These are phyloP conservation scores for Phytophthora sp. DNA, from an alignment of 352 stramenopile genomes.

Conservation along the genomic window DNA sequence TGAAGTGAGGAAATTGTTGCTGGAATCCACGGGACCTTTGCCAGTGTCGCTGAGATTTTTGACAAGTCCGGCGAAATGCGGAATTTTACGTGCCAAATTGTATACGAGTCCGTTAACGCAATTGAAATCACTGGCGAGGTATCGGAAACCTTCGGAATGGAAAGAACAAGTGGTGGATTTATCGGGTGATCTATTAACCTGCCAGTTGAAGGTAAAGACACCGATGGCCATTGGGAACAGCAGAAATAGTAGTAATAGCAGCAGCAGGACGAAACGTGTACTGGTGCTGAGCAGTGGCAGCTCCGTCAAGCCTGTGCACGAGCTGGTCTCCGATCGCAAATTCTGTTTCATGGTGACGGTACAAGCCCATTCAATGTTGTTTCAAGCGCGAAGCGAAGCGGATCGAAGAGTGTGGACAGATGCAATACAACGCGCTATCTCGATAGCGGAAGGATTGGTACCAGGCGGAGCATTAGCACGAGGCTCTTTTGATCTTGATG, in stretches of 20 bases:
- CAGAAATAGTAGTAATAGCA: conserved; percentile 17
- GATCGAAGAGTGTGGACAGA: conserved; percentile 65
- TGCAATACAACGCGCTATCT: conserved; percentile 72
- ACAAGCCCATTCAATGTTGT: conserved; percentile 66
- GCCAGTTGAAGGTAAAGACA: conserved; percentile 35
- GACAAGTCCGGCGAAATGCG: conserved; percentile 49
- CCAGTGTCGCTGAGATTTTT: conserved; percentile 59
- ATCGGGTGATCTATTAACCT: conserved; percentile 67
- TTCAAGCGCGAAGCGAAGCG: conserved; percentile 57
- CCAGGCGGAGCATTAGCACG: conserved; percentile 41
- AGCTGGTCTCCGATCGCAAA: conserved; percentile 62
- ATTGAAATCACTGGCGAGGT: conserved; percentile 62
- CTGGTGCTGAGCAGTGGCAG: conserved; percentile 54
- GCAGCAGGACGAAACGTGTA: conserved; percentile 43
- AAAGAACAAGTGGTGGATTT: conserved; percentile 73
- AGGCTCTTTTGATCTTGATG: conserved; percentile 54
- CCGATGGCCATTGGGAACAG: conserved; percentile 25
- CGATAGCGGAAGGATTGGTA: conserved; percentile 67
- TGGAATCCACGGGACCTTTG: conserved; percentile 40
- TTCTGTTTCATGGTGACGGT: conserved; percentile 75
- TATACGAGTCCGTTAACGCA: conserved; percentile 62
- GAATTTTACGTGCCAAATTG: conserved; percentile 57
- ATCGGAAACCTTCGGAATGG: conserved; percentile 52
- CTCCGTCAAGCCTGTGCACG: conserved; percentile 67
- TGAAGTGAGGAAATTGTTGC: conserved; percentile 50